Percentiles rank a stretch among this genome's conserved stretches.
Evolutionary conservation across 176 grass and related monocot genomes (phyloP).

Genomic region (Coix lacrymajobi): DNA sequence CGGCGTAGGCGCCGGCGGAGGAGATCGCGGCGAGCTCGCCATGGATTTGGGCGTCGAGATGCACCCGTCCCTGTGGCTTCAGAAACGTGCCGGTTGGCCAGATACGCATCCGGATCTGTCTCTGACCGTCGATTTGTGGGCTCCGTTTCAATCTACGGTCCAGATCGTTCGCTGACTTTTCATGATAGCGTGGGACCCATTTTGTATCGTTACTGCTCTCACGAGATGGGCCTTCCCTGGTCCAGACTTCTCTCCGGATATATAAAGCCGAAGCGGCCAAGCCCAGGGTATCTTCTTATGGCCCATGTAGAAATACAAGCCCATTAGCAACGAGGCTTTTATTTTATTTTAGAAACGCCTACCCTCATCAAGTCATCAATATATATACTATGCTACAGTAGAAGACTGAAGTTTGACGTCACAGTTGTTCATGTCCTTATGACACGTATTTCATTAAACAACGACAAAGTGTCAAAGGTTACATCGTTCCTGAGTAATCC

Average conservation of each 20-base stretch:
- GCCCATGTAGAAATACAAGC: background rate
- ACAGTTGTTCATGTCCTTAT: too few species aligned
- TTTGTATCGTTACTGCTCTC: background rate
- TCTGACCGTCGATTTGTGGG: background rate
- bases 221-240: background rate
- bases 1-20: conserved; percentile 6
- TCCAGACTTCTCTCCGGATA: background rate
- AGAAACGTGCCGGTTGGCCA: background rate
- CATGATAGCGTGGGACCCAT: background rate
- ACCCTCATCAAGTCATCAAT: too few species aligned
- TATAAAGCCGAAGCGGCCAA: background rate
- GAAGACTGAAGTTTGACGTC: background rate
- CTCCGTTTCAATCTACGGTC: background rate
- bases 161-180: background rate
- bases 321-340: background rate
- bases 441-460: too few species aligned
- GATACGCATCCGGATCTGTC: background rate
- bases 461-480: too few species aligned
- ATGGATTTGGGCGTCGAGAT: conserved; percentile 26
- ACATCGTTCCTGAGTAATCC: too few species aligned
- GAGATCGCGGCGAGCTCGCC: conserved; percentile 42
- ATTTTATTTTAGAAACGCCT: background rate
- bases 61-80: background rate
- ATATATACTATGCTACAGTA: too few species aligned
- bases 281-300: background rate